These are phyloP conservation scores for Scedosporium aurantiacum DNA, from an alignment of 2,329 filamentous ascomycete species.

Conservation along the genomic window DNA sequence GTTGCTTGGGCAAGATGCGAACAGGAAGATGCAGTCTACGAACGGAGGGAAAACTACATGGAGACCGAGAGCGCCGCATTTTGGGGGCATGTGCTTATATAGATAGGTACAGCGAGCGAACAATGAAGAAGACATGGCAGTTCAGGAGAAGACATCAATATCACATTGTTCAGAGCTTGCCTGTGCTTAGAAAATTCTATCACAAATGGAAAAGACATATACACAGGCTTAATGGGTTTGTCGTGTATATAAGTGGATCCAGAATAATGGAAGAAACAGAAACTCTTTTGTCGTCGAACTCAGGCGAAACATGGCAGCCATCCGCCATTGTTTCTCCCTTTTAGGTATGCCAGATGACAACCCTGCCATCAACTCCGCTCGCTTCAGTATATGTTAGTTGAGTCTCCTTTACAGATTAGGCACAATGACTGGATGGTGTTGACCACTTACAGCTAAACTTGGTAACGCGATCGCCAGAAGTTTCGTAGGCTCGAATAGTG, in stretches of 20 bases:
- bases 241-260: slow-evolving; percentile 2
- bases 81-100: not conserved
- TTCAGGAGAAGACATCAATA: no score
- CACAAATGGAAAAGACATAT: not conserved
- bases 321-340: slow-evolving; percentile 10
- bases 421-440: not conserved
- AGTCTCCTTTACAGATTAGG: not conserved
- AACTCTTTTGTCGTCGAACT: slow-evolving; percentile 1
- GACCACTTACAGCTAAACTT: slow-evolving; percentile 73
- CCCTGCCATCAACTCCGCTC: slow-evolving; percentile 70
- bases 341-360: slow-evolving; percentile 68
- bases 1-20: not conserved
- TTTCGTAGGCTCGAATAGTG: slow-evolving; percentile 68
- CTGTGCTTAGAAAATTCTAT: not conserved
- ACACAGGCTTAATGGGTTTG: not conserved
- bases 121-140: not conserved
- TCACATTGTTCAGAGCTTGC: no score
- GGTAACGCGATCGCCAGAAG: slow-evolving; percentile 49
- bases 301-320: not conserved
- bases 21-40: no score
- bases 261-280: slow-evolving; percentile 9
- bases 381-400: slow-evolving; percentile 34
- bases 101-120: not conserved
- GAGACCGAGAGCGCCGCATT: no score
- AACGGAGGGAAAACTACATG: no score